Base-by-base conservation (phyloP, 108 stramenopile genomes). In the Fistulifera solaris region DNA sequence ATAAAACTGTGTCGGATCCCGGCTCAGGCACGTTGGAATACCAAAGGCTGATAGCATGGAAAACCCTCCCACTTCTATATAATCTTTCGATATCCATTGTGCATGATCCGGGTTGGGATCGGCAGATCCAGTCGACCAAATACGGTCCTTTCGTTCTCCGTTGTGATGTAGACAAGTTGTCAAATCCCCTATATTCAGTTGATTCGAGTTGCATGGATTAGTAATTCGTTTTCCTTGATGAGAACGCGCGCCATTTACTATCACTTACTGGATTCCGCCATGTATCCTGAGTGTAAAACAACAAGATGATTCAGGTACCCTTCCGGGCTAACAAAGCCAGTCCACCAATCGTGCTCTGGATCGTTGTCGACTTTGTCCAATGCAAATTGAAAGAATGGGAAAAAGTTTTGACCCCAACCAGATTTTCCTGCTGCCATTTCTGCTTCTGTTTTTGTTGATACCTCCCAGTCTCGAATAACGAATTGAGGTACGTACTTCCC, bases 261-360 rank as follows among this genome's bases (percentile, higher is more conserved):
- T 8, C 8, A 35, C 31, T 35, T 8, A 35, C 31, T 35, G 3
- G 31, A 24, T 56, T 89, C 87, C 16, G 87, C 87, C 1, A 73
- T 75, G 52, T 83, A 82, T 19, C 87, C 87, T 15, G 72, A 64
- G 42, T 80, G 75, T 19, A 85, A 45, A 10, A 68, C 25, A 7
- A 61, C 27, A 0, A 61, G 25, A 16, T 19, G 17, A 38, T 66
- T 57, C 12, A 66, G 45, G 15, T 21, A 39, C 10, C 63, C 66
- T 25, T 65, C 62, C 15, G 22, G 31, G 0, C 64, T 63, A 0
- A 24, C 1, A 48, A 65, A 62, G 11, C 47, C 54, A 23, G 54
- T 59, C 14, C 0, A 23, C 45, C 45, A 65, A 49, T 57, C 59
- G 31, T 6, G 3, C 8, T 35, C 31, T 35, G 31, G 31, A 35